Evolutionary conservation across 2,329 filamentous ascomycete species (phyloP).

Genomic region (Talaromyces marneffei): DNA sequence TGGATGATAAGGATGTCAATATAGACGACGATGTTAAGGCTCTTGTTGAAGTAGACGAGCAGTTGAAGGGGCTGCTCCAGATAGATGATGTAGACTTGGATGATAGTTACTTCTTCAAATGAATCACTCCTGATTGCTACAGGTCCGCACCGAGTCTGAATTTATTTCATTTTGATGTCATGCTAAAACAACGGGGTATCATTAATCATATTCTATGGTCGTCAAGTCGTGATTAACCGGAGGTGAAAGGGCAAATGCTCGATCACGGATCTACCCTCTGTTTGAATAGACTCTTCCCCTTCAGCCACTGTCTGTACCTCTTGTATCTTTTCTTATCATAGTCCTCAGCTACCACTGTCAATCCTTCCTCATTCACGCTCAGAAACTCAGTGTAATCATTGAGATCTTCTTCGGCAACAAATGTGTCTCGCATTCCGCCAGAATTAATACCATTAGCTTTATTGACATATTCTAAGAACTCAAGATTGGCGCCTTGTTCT

Average conservation of each 20-base stretch:
- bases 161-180: background rate
- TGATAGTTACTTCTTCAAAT: slow-evolving; percentile 17
- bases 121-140: background rate
- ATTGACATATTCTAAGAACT: slow-evolving; percentile 76
- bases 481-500: slow-evolving; percentile 45
- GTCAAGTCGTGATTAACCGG: background rate
- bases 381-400: slow-evolving; percentile 72
- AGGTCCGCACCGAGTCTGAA: too few relatives aligned
- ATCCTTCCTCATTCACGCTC: slow-evolving; percentile 68
- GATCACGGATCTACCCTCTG: slow-evolving; percentile 55
- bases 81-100: slow-evolving; percentile 4
- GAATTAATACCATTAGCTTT: slow-evolving; percentile 59
- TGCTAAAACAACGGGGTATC: background rate
- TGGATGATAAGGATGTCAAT: slow-evolving; percentile 22
- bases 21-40: slow-evolving; percentile 31
- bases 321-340: slow-evolving; percentile 91
- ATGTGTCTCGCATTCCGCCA: slow-evolving; percentile 24
- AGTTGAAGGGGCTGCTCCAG: slow-evolving; percentile 26
- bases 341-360: slow-evolving; percentile 85
- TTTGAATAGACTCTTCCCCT: slow-evolving; percentile 93
- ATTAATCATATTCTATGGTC: background rate
- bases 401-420: slow-evolving; percentile 57
- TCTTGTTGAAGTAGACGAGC: slow-evolving; percentile 33
- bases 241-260: background rate
- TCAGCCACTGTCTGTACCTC: slow-evolving; percentile 89